Base-by-base conservation (phyloP, 371 early-diverging fungal species). In the Blakeslea trispora region DNA sequence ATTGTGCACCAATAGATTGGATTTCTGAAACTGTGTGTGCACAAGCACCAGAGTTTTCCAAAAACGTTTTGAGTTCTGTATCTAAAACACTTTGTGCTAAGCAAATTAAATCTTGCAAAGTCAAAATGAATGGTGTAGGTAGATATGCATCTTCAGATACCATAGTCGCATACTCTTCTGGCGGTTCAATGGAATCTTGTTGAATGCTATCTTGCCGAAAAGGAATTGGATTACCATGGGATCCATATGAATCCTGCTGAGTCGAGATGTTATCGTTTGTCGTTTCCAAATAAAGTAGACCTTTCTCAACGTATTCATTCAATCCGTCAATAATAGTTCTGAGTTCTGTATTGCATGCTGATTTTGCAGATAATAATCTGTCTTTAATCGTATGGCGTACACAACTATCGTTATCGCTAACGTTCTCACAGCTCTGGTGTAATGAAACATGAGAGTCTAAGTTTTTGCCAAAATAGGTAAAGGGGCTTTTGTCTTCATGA, bases 241-340 rank as follows among this genome's bases (percentile, higher is more conserved):
- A 15, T 45, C 7, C 5, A 57, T 46, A 8, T 64, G 24, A 8
- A 6, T 40, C 5, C 41, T 51, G 41, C 18, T 51, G 51, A 51
- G 18, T 61, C 19, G 66, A 21, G 5, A 66, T 59, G 45, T 70
- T 68, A 37, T 9, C 9, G 51, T 74, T 64, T 34, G 63, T 63
- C 18, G 81, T 74, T 51, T 83, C 82, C 14, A 82, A 82, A 47
- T 84, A 86, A 37, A 84, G 79, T 39, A 88, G 64, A 1, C 78
- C 81, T 28, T 72, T 76, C 58, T 91, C 90, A 8, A 89, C 88
- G 45, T 81, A 85, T 49, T 87, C 86, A 43, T 86, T 86, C 13
- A 92, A 64, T 15, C 87, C 90, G 40, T 84, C 78, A 48, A 91
- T 85, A 51, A 92, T 86, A 18, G 76, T 68, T n/a, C 85, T 71